These are phyloP conservation scores for Tricholoma hemisulphureum DNA, from an alignment of 768 basidiomycete genomes.

Conservation along the genomic window DNA sequence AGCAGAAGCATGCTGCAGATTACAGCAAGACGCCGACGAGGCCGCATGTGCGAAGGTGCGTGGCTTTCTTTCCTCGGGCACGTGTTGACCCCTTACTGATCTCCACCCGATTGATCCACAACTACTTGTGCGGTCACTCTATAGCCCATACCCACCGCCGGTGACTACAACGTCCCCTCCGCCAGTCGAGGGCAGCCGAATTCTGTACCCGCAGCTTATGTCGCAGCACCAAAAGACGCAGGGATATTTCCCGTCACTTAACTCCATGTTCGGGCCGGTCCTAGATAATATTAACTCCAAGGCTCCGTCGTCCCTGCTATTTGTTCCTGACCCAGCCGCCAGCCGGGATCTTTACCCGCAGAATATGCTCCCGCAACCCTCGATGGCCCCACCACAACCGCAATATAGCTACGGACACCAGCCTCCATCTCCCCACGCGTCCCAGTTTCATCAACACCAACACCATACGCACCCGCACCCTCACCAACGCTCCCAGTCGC, in stretches of 20 bases:
- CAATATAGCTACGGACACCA: slow-evolving; percentile 14
- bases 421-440: slow-evolving; percentile 24
- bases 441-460: slow-evolving; percentile 6
- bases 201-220: slow-evolving; percentile 74
- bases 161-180: slow-evolving; percentile 72
- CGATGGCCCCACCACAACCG: slow-evolving; percentile 13
- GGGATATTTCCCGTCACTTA: slow-evolving; percentile 75
- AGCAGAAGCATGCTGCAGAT: slow-evolving; percentile 21
- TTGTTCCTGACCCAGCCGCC: slow-evolving; percentile 36
- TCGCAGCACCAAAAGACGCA: slow-evolving; percentile 74
- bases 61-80: slow-evolving; percentile 8
- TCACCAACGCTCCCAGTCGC: too few species aligned
- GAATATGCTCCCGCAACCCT: slow-evolving; percentile 7
- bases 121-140: slow-evolving; percentile 4
- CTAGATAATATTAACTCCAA: slow-evolving; percentile 32
- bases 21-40: slow-evolving; percentile 27
- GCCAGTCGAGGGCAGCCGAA: slow-evolving; percentile 45
- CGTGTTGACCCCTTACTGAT: background rate
- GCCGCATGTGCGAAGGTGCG: slow-evolving; percentile 35
- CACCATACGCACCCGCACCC: background rate
- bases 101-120: background rate
- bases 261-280: slow-evolving; percentile 63
- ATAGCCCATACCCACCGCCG: slow-evolving; percentile 48
- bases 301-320: slow-evolving; percentile 43
- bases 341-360: slow-evolving; percentile 18